phyloP scores from a whole-genome alignment of 1,284 basidiomycete species.

The Cryptococcus wingfieldii region DNA sequence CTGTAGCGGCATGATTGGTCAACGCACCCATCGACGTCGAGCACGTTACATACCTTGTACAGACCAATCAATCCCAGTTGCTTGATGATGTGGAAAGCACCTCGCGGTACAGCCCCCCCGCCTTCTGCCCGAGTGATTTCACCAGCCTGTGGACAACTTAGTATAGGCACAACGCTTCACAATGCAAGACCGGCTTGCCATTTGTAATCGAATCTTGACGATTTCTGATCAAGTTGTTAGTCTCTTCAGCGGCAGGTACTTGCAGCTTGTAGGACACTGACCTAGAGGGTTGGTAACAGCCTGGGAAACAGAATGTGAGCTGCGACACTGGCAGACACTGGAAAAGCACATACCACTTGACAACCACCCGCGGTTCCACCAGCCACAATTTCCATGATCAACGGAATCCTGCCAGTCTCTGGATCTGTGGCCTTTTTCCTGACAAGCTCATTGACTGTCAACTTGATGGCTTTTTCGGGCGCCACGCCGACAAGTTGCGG shows the following conservation, averaged over 20 bases:
- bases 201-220: conserved; percentile 93
- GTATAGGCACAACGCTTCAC: not conserved
- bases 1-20: not conserved
- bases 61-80: conserved; percentile 88
- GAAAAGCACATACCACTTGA: conserved; percentile 73
- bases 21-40: not conserved
- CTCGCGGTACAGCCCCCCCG: conserved; percentile 70
- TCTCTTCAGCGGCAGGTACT: not conserved
- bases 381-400: conserved; percentile 82
- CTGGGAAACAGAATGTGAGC: conserved; percentile 49
- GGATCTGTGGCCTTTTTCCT: conserved; percentile 81
- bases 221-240: conserved; percentile 30
- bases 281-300: conserved; percentile 91
- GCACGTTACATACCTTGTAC: conserved; percentile 61
- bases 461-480: conserved; percentile 72
- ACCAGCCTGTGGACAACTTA: conserved; percentile 52
- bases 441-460: conserved; percentile 92
- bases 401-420: conserved; percentile 85
- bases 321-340: not conserved
- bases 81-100: conserved; percentile 87
- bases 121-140: conserved; percentile 73
- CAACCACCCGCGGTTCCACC: conserved; percentile 93
- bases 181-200: conserved; percentile 55
- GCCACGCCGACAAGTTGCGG: conserved; percentile 97
- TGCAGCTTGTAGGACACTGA: conserved; percentile 52